A percentile compares a stretch with the other conserved stretches of the same genome.
Evolutionary conservation across 495 filamentous ascomycete species (phyloP).

Genomic region (Penicillium crystallinum): DNA sequence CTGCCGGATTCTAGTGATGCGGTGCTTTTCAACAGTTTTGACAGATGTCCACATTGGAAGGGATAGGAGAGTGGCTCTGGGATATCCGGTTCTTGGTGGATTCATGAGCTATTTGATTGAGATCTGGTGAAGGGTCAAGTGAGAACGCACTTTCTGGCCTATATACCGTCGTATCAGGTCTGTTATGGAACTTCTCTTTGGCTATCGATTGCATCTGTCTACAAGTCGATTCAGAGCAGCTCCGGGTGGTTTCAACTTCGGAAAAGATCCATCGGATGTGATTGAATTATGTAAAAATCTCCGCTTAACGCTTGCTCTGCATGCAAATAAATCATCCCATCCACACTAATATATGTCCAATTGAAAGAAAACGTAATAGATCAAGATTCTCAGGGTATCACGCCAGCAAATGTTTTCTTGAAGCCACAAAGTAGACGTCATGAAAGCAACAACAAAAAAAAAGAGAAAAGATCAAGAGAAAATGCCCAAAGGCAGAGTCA

Average conservation of each 20-base stretch:
- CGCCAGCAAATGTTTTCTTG: conserved; percentile 1
- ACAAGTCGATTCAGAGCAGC: background rate
- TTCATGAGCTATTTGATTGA: no score
- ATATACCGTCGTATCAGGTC: no score
- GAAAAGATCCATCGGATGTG: background rate
- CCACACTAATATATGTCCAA: conserved; percentile 6
- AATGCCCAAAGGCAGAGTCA: conserved; percentile 41
- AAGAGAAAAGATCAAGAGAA: conserved; percentile 22
- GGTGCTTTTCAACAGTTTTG: no score
- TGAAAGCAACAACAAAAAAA: background rate
- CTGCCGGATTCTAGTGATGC: background rate
- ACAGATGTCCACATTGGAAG: no score
- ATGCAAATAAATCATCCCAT: conserved; percentile 1
- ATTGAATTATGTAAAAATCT: background rate
- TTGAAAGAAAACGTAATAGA: background rate
- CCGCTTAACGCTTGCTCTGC: conserved; percentile 3
- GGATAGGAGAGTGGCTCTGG: no score
- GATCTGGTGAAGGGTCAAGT: no score
- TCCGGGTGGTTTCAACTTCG: background rate
- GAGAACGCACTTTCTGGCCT: no score
- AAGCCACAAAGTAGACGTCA: no score
- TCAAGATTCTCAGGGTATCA: conserved; percentile 4
- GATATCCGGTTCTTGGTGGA: no score
- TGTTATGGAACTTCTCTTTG: no score
- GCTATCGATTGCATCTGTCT: no score